Evolutionary conservation across 1,139 yeast species (phyloP).

Genomic region (Geotrichum bryndzae): DNA sequence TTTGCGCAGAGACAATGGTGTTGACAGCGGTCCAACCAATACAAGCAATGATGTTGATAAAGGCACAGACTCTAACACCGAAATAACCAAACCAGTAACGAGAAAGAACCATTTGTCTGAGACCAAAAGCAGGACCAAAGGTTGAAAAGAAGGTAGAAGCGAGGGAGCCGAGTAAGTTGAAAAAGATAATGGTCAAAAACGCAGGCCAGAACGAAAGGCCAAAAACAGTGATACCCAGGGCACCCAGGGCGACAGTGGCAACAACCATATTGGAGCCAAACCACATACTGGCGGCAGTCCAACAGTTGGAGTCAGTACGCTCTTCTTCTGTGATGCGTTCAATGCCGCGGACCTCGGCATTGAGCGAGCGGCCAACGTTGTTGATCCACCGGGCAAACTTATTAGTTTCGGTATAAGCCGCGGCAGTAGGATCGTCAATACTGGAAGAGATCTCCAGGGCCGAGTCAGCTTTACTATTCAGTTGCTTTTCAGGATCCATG

Average conservation of each 20-base stretch:
- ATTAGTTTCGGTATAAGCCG: background rate
- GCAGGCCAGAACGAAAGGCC: conserved; percentile 61
- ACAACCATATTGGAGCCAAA: conserved; percentile 84
- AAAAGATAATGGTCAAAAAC: conserved; percentile 58
- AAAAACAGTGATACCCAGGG: conserved; percentile 54
- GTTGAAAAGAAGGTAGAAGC: conserved; percentile 80
- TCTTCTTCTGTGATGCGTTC: conserved; percentile 64
- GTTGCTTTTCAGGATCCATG: conserved; percentile 11
- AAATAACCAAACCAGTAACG: conserved; percentile 71
- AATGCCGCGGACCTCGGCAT: conserved; percentile 60
- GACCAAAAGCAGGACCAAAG: conserved; percentile 79
- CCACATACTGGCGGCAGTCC: conserved; percentile 87
- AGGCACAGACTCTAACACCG: conserved; percentile 70
- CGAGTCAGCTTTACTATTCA: background rate
- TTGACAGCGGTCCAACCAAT: conserved; percentile 96
- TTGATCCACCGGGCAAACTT: background rate
- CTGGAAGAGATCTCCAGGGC: conserved; percentile 3
- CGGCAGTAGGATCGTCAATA: background rate
- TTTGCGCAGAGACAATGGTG: conserved; percentile 83
- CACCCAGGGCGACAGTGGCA: conserved; percentile 78
- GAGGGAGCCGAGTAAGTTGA: conserved; percentile 61
- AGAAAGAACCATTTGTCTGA: conserved; percentile 82
- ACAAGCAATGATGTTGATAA: conserved; percentile 77
- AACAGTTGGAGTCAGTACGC: conserved; percentile 53
- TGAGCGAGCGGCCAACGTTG: background rate